Base-by-base conservation (phyloP, 768 basidiomycete species). In the Lactarius tabidus region DNA sequence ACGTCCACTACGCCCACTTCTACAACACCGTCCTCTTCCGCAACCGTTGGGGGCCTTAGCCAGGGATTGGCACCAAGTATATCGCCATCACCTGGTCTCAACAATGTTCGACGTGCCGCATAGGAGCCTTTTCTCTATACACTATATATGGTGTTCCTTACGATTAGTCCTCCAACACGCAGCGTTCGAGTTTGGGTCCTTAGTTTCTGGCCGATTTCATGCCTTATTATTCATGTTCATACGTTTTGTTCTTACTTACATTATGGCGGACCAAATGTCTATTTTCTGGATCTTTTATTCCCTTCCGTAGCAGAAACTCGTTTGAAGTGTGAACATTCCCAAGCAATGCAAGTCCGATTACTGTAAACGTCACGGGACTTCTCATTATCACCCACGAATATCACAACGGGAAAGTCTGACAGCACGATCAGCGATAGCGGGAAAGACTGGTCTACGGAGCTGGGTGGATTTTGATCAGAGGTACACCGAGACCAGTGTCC, bases 301-400 rank as follows among this genome's bases (percentile, higher is more conserved):
- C 9, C 29, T 9, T 23, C 8, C 17, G 10, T 28, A 23, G n/a
- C 28, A 28, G n/a, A 52, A 52, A 12, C 23, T 52, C 12, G 23
- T 23, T 26, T 20, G 20, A 9, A 8, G 33, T 33, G 33, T 33
- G 33, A 33, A 33, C 8, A 8, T n/a, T n/a, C n/a, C n/a, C 33
- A 33, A 33, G 8, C 33, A 33, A 33, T 33, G 33, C 33, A 33
- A 33, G 33, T 33, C 33, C 33, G n/a, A n/a, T n/a, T n/a, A n/a
- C n/a, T n/a, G n/a, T n/a, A n/a, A 33, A 33, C 33, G 8, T 33
- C 33, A 33, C 33, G 33, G 12, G 14, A 38, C 14, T 14, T 38
- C 14, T 33, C 29, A 26, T 64, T 54, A 54, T 45, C 56, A 43
- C 58, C 18, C 60, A 38, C 23, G 29, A 60, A 39, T n/a, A 14